Conservation (phyloP, 176 grass and related monocot species). For the Oryza meridionalis region DNA sequence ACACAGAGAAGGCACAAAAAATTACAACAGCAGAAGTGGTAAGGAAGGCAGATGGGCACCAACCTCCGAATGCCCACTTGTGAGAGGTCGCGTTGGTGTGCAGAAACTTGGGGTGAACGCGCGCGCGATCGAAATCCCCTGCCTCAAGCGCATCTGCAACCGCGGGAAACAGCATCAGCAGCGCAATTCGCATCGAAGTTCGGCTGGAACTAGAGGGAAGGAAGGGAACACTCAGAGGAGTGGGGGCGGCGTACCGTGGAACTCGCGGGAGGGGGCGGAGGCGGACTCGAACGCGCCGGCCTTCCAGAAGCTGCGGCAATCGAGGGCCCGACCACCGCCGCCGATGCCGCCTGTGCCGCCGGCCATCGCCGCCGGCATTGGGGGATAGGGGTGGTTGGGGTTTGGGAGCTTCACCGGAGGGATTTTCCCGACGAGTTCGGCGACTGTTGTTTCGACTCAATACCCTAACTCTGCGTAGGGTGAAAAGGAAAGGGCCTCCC, state of each 20-base stretch:
- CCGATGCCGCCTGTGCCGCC: not conserved
- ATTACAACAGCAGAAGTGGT: not conserved
- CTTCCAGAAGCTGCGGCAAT: constrained; percentile 91
- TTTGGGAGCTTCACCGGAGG: not conserved
- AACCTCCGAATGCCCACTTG: constrained; percentile 98
- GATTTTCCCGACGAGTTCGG: not conserved
- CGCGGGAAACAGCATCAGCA: constrained; percentile 7
- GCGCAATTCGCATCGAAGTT: not conserved
- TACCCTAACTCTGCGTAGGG: not conserved
- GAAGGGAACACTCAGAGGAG: not conserved
- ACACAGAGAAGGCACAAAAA: not conserved
- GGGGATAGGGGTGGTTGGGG: not conserved
- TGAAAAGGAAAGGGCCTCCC: too few species aligned
- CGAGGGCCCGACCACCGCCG: constrained; percentile 35
- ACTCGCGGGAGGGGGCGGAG: constrained; percentile 25
- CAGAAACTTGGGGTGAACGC: constrained; percentile 91
- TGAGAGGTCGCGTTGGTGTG: constrained; percentile 95
- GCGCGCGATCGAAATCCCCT: constrained; percentile 77
- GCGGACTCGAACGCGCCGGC: constrained; percentile 56
- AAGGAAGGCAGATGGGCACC: not conserved
- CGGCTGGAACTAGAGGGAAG: not conserved
- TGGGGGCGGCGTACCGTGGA: constrained; percentile 36
- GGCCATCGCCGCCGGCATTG: constrained; percentile 31
- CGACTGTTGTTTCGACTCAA: not conserved
- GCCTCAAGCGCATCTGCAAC: constrained; percentile 54